phyloP scores from a whole-genome alignment of 2,329 filamentous ascomycete genomes.

The Laburnicola sp. region DNA sequence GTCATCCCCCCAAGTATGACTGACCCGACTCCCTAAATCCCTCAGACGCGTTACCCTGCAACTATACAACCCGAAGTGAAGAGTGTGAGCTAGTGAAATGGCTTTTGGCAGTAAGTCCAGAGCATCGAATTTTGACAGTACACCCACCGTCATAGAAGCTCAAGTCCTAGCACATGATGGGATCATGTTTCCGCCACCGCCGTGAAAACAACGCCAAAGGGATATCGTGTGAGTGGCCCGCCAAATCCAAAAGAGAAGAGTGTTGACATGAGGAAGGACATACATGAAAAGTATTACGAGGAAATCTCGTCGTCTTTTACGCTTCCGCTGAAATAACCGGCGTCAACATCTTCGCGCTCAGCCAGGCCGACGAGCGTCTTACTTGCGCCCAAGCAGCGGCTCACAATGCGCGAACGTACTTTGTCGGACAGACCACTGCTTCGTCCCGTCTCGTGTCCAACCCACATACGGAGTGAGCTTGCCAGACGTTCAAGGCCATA shows the following conservation, averaged over 20 bases:
- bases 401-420: slow-evolving; percentile 45
- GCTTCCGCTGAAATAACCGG: slow-evolving; percentile 31
- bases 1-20: background rate
- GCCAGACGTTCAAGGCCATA: slow-evolving; percentile 50
- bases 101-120: no score
- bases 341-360: slow-evolving; percentile 25
- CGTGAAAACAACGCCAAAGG: background rate
- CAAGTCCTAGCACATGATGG: background rate
- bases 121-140: no score
- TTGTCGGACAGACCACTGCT: slow-evolving; percentile 46
- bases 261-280: background rate
- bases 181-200: background rate
- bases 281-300: background rate
- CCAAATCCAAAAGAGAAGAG: background rate
- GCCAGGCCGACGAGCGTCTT: slow-evolving; percentile 49
- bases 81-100: no score
- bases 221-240: background rate
- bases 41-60: background rate
- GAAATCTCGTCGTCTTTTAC: slow-evolving; percentile 27
- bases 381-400: slow-evolving; percentile 48
- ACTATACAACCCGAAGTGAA: background rate
- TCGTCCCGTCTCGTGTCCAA: slow-evolving; percentile 49
- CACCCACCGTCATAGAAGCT: background rate
- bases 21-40: no score
- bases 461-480: slow-evolving; percentile 50